phyloP scores from a whole-genome alignment of 495 filamentous ascomycete species.

The Penicillium bovifimosum region DNA sequence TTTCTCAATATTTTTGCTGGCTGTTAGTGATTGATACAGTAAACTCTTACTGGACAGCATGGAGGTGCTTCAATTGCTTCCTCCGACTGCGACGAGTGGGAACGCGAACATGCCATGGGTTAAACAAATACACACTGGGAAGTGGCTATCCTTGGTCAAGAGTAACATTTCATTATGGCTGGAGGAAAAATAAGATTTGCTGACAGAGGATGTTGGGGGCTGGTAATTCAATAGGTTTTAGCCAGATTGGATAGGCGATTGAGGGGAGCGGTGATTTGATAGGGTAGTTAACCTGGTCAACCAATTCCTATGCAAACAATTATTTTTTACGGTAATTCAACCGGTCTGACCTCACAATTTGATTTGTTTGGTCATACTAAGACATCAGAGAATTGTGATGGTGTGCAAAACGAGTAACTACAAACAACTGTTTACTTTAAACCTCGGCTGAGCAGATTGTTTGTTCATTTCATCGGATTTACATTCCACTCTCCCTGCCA shows the following conservation, averaged over 20 bases:
- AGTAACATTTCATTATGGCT: background rate
- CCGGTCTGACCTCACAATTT: background rate
- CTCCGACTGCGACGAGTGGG: too few species aligned
- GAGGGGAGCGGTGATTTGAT: background rate
- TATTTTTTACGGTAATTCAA: background rate
- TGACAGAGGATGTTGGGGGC: background rate
- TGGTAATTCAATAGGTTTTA: background rate
- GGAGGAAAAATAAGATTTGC: background rate
- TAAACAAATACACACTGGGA: background rate
- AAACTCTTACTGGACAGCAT: too few species aligned
- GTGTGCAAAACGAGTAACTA: background rate
- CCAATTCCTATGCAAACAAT: background rate
- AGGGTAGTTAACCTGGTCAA: background rate
- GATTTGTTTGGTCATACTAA: background rate
- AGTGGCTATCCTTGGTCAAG: background rate
- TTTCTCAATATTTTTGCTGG: too few species aligned
- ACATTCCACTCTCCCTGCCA: too few species aligned
- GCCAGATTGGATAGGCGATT: background rate
- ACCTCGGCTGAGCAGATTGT: too few species aligned
- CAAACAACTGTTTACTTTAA: background rate
- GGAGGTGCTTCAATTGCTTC: too few species aligned
- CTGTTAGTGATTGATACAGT: too few species aligned
- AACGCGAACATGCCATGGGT: background rate
- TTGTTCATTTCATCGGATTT: too few species aligned
- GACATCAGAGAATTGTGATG: background rate